Percentiles rank a stretch among this genome's conserved stretches.
These are phyloP conservation scores for Syzygium jambos DNA, from an alignment of 345 rosid genomes.

Conservation along the genomic window DNA sequence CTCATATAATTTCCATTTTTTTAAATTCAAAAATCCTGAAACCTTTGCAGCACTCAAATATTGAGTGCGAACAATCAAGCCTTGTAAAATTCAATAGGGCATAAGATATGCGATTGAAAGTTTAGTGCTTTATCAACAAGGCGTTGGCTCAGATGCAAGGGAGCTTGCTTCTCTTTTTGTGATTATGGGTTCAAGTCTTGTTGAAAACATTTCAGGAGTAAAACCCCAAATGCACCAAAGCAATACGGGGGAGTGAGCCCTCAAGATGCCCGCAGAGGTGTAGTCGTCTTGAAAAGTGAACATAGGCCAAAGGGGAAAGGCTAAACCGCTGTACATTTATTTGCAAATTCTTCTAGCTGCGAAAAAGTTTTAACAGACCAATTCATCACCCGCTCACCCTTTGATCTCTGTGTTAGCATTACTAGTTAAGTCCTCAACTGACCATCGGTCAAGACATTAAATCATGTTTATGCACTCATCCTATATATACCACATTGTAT, in stretches of 20 bases:
- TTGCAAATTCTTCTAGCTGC: neutral
- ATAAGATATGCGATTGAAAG: neutral
- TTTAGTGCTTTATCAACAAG: neutral
- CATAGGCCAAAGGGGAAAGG: neutral
- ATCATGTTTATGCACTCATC: no score
- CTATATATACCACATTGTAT: no score
- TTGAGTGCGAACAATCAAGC: neutral
- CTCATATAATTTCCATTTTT: neutral
- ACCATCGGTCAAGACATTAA: no score
- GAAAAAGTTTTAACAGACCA: neutral
- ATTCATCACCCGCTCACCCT: neutral
- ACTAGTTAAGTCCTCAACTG: no score
- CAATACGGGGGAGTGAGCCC: fast-evolving
- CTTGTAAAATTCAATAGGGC: neutral
- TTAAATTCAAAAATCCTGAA: neutral
- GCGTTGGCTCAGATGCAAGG: neutral
- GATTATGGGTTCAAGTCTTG: neutral
- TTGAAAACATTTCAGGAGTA: neutral
- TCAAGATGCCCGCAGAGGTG: neutral
- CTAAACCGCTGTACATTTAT: neutral
- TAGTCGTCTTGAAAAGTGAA: neutral
- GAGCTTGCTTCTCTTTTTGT: neutral
- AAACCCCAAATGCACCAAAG: neutral
- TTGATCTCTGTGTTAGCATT: no score
- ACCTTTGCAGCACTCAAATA: neutral